Evolutionary conservation across 2,329 filamentous ascomycete genomes (phyloP).

Genomic region (Kalaharituber pfeilii): DNA sequence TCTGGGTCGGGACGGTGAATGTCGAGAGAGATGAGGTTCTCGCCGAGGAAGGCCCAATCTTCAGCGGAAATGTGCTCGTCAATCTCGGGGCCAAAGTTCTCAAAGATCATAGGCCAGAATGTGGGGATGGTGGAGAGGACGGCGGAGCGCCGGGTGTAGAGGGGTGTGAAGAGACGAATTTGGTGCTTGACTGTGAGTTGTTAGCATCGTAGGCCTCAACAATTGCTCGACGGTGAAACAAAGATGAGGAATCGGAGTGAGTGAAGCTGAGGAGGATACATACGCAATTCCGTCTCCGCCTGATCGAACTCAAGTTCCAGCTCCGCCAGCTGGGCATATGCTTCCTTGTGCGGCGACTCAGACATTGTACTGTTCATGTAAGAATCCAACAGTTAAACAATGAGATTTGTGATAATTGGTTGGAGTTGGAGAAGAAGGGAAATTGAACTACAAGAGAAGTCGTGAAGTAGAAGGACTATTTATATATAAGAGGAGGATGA

Average conservation of each 20-base stretch:
- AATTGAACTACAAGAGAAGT: no score
- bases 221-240: not conserved
- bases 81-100: constrained; percentile 53
- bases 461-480: no score
- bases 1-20: constrained; percentile 37
- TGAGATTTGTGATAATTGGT: no score
- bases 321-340: not conserved
- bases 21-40: constrained; percentile 47
- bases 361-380: not conserved
- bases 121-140: constrained; percentile 56
- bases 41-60: constrained; percentile 56
- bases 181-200: constrained; percentile 49
- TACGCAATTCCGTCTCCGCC: not conserved
- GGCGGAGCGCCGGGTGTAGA: constrained; percentile 60
- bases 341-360: not conserved
- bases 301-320: not conserved
- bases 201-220: constrained; percentile 2
- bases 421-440: no score
- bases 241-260: not conserved
- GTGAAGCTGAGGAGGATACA: not conserved
- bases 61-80: constrained; percentile 73
- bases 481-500: no score
- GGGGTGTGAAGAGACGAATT: constrained; percentile 45
- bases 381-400: no score
- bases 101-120: constrained; percentile 92